phyloP scores from a whole-genome alignment of 805 yeast species.

The Pichia nakasei region DNA sequence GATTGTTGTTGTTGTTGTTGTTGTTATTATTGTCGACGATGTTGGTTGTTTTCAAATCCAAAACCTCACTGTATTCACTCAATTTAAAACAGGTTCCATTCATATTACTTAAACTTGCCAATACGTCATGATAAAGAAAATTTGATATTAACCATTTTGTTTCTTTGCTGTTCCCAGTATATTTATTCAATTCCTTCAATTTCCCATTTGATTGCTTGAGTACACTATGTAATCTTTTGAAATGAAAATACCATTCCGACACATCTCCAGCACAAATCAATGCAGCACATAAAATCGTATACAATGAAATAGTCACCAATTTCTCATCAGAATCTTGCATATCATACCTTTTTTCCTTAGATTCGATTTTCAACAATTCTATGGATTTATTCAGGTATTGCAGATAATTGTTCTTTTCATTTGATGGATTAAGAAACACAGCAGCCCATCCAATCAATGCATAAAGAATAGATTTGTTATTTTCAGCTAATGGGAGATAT shows the following conservation, averaged over 20 bases:
- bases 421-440: slow-evolving; percentile 14
- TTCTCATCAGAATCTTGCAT: slow-evolving; percentile 3
- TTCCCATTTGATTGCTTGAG: slow-evolving; percentile 23
- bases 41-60: slow-evolving; percentile 6
- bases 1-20: no score
- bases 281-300: slow-evolving; percentile 18
- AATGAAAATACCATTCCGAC: slow-evolving; percentile 14
- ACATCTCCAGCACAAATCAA: slow-evolving; percentile 21
- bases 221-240: slow-evolving; percentile 13
- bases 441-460: slow-evolving; percentile 49
- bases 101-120: slow-evolving; percentile 26
- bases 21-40: no score
- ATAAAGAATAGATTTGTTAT: slow-evolving; percentile 37
- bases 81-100: slow-evolving; percentile 28
- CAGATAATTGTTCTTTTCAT: neutral
- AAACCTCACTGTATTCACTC: slow-evolving; percentile 23
- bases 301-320: slow-evolving; percentile 15
- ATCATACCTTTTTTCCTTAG: no score
- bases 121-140: slow-evolving; percentile 32
- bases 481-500: slow-evolving; percentile 46
- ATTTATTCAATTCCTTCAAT: slow-evolving; percentile 12
- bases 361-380: neutral
- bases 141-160: slow-evolving; percentile 28
- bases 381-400: slow-evolving; percentile 5
- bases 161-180: slow-evolving; percentile 15